phyloP scores from a whole-genome alignment of 176 grass and related monocot genomes.

The Canna indica region DNA sequence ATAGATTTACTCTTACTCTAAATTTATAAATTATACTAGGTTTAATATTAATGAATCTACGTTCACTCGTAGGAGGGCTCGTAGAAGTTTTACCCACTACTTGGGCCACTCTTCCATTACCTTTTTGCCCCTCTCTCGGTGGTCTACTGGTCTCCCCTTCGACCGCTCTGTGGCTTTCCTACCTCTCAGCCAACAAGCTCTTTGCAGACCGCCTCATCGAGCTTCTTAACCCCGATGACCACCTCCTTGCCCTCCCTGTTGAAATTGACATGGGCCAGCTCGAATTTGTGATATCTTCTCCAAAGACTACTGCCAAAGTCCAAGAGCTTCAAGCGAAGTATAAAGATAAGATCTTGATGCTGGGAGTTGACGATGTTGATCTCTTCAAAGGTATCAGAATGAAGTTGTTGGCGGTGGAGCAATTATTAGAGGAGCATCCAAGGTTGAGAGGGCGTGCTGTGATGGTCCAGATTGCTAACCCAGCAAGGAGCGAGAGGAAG shows the following conservation, averaged over 20 bases:
- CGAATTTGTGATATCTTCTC: conserved; percentile 21
- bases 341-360: conserved; percentile 26
- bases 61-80: too few species aligned
- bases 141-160: conserved; percentile 27
- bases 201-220: conserved; percentile 45
- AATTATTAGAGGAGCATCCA: conserved; percentile 25
- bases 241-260: conserved; percentile 43
- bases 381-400: conserved; percentile 57
- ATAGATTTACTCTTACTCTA: too few species aligned
- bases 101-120: conserved; percentile 45
- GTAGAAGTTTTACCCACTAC: too few species aligned
- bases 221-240: conserved; percentile 34
- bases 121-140: conserved; percentile 11
- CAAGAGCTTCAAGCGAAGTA: conserved; percentile 35
- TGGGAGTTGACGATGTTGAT: conserved; percentile 52
- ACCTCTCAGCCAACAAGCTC: conserved; percentile 34
- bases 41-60: too few species aligned
- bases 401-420: conserved; percentile 52
- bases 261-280: conserved; percentile 51
- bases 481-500: conserved; percentile 31
- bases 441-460: conserved; percentile 28
- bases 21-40: too few species aligned
- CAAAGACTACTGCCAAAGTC: conserved; percentile 29
- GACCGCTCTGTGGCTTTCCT: conserved; percentile 31
- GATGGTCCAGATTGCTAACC: conserved; percentile 50